Evolutionary conservation across 768 basidiomycete genomes (phyloP), one percentile per base, ranked within the genome.

Genomic region (Lactarius deliciosus): DNA sequence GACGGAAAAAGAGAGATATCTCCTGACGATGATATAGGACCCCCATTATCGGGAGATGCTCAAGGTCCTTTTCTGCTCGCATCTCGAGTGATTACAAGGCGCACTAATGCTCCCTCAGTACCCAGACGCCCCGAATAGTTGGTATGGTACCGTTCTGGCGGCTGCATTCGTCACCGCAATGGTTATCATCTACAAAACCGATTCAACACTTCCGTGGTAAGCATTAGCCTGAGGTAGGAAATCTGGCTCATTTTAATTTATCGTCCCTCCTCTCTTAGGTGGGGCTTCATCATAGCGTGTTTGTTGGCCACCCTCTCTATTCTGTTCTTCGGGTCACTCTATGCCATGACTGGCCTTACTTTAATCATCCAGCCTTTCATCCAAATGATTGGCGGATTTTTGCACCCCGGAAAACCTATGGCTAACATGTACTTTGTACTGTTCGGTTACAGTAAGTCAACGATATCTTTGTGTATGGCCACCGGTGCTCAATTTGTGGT

Each of bases 11-110:
- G 62, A 43, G 60, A 74, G 11, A 63, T 59, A 1, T 66, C 73
- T 9, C 61, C 73, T 1, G 77, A 80, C 56, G 74, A 79, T 63
- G 80, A 79, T 18, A 81, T 72, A 81, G 82, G 82, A 73, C 80
- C 81, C 82, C 8, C 82, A 83, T 70, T 83, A 83, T 68, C 75
- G 74, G 22, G 78, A 83, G 68, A 83, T 83, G 82, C 75, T 82
- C 18, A 83, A 82, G 77, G 81, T 79, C 50, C 36, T 61, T 71
- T 60, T 8, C 54, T 53, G 30, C n/a, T 22, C 28, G 61, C 34
- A 13, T 38, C 59, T 13, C 2, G 5, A 7, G 1, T 15, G 9
- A 22, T 22, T 22, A 45, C 9, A 32, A 32, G 47, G 15, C n/a
- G 30, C n/a, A 41, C 61, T 50, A 11, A 61, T 38, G 6, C 4